A percentile compares a stretch with the other conserved stretches of the same genome.
Evolutionary conservation across 2,329 filamentous ascomycete species (phyloP).

Genomic region (Raffaelea ambrosiae): DNA sequence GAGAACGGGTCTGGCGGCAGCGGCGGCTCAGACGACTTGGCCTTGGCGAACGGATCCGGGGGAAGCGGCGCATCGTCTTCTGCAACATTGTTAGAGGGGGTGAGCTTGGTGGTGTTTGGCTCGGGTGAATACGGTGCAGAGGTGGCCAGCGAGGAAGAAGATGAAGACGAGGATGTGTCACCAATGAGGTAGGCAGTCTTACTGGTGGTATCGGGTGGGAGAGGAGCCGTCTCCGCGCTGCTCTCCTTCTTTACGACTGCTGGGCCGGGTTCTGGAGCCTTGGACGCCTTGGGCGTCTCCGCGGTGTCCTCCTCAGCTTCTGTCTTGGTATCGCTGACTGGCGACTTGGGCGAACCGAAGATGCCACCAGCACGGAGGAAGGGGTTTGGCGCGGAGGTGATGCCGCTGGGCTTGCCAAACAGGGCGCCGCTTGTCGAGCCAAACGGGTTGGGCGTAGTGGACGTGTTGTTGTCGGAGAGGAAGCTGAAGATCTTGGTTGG

Average conservation of each 20-base stretch:
- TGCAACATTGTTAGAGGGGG: constrained; percentile 14
- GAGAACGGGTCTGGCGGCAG: constrained; percentile 22
- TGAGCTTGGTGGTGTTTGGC: constrained; percentile 6
- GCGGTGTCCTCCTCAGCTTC: constrained; percentile 17
- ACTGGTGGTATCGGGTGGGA: constrained; percentile 49
- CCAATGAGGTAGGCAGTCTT: constrained; percentile 39
- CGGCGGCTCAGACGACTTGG: constrained; percentile 8
- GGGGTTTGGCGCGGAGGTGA: background rate
- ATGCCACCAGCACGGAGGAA: background rate
- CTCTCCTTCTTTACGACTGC: constrained; percentile 19
- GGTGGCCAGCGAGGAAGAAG: background rate
- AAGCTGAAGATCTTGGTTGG: constrained; percentile 15
- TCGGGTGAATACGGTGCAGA: background rate
- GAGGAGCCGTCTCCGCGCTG: constrained; percentile 29
- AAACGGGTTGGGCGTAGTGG: background rate
- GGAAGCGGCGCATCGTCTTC: constrained; percentile 20
- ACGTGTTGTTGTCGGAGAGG: constrained; percentile 6
- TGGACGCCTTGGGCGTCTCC: constrained; percentile 5
- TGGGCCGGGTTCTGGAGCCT: background rate
- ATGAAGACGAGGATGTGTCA: constrained; percentile 44
- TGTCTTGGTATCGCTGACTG: constrained; percentile 2
- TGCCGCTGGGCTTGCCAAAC: constrained; percentile 5
- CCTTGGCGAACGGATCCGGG: constrained; percentile 23
- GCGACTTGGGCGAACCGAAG: constrained; percentile 1
- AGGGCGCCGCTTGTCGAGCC: background rate